Evolutionary conservation across 2,329 filamentous ascomycete genomes (phyloP), one percentile per base, ranked within the genome.

Genomic region (Lasiodiplodia citricola): DNA sequence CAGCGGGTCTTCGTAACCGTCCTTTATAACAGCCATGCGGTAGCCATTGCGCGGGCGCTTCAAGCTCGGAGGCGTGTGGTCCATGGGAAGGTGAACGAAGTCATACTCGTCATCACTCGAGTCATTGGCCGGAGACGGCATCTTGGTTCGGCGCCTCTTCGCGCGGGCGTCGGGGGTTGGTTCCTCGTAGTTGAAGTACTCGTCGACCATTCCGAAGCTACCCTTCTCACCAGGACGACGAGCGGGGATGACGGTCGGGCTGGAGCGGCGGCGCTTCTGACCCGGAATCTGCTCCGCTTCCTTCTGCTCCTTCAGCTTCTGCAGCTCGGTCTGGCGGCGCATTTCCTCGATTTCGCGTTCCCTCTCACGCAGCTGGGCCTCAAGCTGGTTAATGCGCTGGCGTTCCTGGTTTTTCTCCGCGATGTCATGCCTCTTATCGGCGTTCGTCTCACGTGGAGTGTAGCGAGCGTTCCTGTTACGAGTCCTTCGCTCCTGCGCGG

Each of bases 151-250:
- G 54, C 54, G 41, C 44, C 55, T 57, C 54, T 67, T 67, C 5
- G 55, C n/a, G 6, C 55, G 14, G 21, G 54, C 3, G 13, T 21
- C 38, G n/a, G 21, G n/a, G 23, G 28, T 35, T 6, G 65, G 37
- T 14, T 60, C 28, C 6, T 51, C 54, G 35, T 44, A 18, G 25
- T 25, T 4, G 54, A 68, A 68, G 50, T 64, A 68, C 44, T 64
- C 50, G 3, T 68, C 67, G 6, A 68, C 23, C 25, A 65, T 50
- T 28, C 67, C 67, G 28, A 44, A 68, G 52, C 66, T 60, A 28
- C 67, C 58, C n/a, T 35, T 35, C 54, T 57, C 57, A 23, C 67
- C 67, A 6, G 67, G 67, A 38, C 25, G 67, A 21, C 52, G 58
- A n/a, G 58, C 58, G 11, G 67, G 67, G 6, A 68, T 68, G 23